phyloP scores from a whole-genome alignment of 495 filamentous ascomycete species.

The Trichoderma asperelloides region DNA sequence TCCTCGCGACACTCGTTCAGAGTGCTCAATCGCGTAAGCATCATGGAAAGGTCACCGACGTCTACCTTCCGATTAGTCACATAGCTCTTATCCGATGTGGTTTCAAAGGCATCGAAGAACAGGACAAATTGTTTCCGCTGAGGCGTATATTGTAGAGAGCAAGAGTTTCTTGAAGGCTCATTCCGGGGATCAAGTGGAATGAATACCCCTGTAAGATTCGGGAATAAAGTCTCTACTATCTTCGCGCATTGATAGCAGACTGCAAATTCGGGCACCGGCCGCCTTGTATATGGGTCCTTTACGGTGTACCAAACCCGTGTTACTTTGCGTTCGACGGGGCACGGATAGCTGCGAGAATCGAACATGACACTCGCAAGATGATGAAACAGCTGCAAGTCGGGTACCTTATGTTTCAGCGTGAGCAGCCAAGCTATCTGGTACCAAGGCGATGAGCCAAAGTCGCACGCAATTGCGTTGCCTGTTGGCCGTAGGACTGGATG shows the following conservation, averaged over 20 bases:
- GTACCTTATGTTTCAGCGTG: slow-evolving; percentile 27
- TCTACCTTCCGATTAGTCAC: slow-evolving; percentile 23
- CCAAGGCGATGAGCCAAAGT: slow-evolving; percentile 35
- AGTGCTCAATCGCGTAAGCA: slow-evolving; percentile 24
- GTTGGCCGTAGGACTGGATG: slow-evolving; percentile 25
- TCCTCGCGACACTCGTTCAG: slow-evolving; percentile 29
- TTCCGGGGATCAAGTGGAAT: slow-evolving; percentile 26
- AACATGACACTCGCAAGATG: slow-evolving; percentile 29
- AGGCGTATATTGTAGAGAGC: slow-evolving; percentile 28
- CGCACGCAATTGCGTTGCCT: slow-evolving; percentile 30
- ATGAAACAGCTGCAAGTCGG: slow-evolving; percentile 31
- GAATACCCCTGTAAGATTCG: slow-evolving; percentile 33
- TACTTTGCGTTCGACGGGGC: slow-evolving; percentile 21
- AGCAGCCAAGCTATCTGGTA: slow-evolving; percentile 39
- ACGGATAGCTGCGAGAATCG: slow-evolving; percentile 20
- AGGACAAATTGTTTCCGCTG: slow-evolving; percentile 33
- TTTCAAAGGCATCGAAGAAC: slow-evolving; percentile 35
- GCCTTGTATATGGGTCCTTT: slow-evolving; percentile 24
- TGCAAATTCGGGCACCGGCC: slow-evolving; percentile 26
- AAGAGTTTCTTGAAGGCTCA: slow-evolving; percentile 27
- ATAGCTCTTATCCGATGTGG: slow-evolving; percentile 29
- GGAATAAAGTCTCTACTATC: slow-evolving; percentile 32
- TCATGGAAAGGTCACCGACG: slow-evolving; percentile 26
- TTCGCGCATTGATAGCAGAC: slow-evolving; percentile 34
- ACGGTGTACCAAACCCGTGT: slow-evolving; percentile 36